Conservation (phyloP, 495 filamentous ascomycete species). For the Entonaema liquescens region DNA sequence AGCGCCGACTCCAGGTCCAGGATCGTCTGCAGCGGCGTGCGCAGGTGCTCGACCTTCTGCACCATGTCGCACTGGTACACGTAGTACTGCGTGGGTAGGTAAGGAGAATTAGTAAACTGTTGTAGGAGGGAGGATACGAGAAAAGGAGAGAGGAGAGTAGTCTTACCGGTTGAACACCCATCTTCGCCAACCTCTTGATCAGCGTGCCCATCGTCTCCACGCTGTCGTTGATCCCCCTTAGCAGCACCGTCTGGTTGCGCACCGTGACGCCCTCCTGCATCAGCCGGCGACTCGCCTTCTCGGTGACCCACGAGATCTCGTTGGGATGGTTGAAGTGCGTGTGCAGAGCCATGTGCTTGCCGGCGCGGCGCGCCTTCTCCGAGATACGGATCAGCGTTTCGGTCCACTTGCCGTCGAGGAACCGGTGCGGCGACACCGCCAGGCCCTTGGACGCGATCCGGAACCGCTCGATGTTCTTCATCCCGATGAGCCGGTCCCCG, state of each 20-base stretch:
- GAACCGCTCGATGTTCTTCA: slow-evolving; percentile 58
- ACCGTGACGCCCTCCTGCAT: slow-evolving; percentile 60
- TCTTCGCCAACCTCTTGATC: slow-evolving; percentile 61
- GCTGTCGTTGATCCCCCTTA: slow-evolving; percentile 65
- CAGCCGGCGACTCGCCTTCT: slow-evolving; percentile 58
- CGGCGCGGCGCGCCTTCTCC: slow-evolving; percentile 55
- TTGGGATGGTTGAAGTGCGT: slow-evolving; percentile 70
- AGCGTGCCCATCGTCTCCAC: slow-evolving; percentile 60
- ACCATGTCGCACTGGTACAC: slow-evolving; percentile 70
- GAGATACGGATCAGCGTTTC: slow-evolving; percentile 57
- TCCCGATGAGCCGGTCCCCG: slow-evolving; percentile 50
- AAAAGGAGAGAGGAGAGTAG: background rate
- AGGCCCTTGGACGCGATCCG: slow-evolving; percentile 67
- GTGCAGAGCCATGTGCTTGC: slow-evolving; percentile 67
- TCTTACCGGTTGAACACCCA: slow-evolving; percentile 58
- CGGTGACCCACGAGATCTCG: slow-evolving; percentile 68
- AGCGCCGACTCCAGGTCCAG: slow-evolving; percentile 62
- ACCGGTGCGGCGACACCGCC: slow-evolving; percentile 59
- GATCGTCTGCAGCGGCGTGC: slow-evolving; percentile 65
- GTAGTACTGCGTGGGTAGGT: slow-evolving; percentile 58
- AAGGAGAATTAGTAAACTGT: no score
- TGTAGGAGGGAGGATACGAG: background rate
- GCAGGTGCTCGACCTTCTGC: slow-evolving; percentile 64
- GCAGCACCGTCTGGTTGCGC: slow-evolving; percentile 62
- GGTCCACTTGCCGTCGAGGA: slow-evolving; percentile 66